These are phyloP conservation scores for Beta lomatogona DNA, from an alignment of 179 eudicot species.

Conservation along the genomic window DNA sequence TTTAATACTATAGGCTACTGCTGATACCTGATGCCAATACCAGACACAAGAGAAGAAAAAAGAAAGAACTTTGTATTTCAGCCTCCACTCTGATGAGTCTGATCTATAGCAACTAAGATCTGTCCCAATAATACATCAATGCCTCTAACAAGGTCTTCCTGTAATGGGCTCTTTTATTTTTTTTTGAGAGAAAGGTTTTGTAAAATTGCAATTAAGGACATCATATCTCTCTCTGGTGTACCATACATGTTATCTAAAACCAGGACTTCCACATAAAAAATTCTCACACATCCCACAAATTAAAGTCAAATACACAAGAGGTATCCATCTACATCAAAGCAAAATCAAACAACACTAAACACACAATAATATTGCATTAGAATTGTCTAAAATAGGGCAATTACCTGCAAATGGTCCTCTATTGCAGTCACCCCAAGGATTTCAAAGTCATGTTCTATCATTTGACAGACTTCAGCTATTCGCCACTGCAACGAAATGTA, in stretches of 20 bases:
- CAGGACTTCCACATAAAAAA: not conserved
- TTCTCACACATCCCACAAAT: not conserved
- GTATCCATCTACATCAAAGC: slow-evolving; percentile 1
- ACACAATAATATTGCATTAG: not conserved
- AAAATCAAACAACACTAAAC: not conserved
- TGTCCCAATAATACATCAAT: not conserved
- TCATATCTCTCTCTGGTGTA: not conserved
- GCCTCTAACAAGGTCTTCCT: not conserved
- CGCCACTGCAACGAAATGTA: slow-evolving; percentile 65
- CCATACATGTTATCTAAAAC: not conserved
- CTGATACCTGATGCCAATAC: not conserved
- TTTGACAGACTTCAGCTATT: slow-evolving; percentile 94
- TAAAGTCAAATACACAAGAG: not conserved
- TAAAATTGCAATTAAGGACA: not conserved
- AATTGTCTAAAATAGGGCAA: not conserved
- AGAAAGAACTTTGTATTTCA: not conserved
- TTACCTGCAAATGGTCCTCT: slow-evolving; percentile 94
- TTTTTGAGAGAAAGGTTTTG: no score
- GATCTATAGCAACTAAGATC: not conserved
- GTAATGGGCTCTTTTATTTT: not conserved
- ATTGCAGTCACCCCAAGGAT: slow-evolving; percentile 96
- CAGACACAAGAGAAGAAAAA: no score
- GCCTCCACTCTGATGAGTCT: not conserved
- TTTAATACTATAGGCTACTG: no score
- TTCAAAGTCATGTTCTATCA: slow-evolving; percentile 79